Conservation (phyloP, 306 rosid genomes). For the Carpinus viminea region DNA sequence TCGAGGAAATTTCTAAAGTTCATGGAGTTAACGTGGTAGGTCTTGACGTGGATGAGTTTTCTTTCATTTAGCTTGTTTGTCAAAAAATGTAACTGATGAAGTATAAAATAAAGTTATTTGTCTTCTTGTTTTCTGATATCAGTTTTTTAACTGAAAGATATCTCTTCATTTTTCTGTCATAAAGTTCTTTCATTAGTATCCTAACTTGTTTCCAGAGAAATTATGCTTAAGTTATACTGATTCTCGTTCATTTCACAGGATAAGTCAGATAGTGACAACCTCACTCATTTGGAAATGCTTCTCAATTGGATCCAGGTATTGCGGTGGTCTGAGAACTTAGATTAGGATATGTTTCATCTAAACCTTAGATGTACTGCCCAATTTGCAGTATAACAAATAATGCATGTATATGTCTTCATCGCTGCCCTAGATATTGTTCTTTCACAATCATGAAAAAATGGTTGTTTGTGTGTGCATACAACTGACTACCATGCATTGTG, state of each 20-base stretch:
- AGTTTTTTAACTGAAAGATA: background rate
- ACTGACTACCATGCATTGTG: background rate
- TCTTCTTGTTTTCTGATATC: background rate
- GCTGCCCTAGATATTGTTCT: background rate
- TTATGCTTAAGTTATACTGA: background rate
- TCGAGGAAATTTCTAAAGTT: constrained; percentile 72
- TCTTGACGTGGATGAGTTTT: constrained; percentile 18
- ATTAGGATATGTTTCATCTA: constrained; percentile 10
- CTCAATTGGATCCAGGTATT: constrained; percentile 88
- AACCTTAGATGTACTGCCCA: background rate
- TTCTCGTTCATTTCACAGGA: constrained; percentile 49
- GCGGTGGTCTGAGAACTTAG: background rate
- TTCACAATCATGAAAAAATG: background rate
- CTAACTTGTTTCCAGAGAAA: background rate
- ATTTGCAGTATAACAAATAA: background rate
- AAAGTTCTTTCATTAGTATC: background rate
- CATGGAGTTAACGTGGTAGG: constrained; percentile 57
- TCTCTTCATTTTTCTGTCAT: background rate
- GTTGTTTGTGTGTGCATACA: background rate
- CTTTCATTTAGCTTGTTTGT: constrained; percentile 12
- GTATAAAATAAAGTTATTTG: background rate
- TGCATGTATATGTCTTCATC: background rate
- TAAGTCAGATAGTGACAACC: constrained; percentile 34
- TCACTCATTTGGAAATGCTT: constrained; percentile 67
- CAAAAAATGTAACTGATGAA: background rate